phyloP scores from a whole-genome alignment of 1,284 basidiomycete genomes.

The Lentinula novae-zelandiae region DNA sequence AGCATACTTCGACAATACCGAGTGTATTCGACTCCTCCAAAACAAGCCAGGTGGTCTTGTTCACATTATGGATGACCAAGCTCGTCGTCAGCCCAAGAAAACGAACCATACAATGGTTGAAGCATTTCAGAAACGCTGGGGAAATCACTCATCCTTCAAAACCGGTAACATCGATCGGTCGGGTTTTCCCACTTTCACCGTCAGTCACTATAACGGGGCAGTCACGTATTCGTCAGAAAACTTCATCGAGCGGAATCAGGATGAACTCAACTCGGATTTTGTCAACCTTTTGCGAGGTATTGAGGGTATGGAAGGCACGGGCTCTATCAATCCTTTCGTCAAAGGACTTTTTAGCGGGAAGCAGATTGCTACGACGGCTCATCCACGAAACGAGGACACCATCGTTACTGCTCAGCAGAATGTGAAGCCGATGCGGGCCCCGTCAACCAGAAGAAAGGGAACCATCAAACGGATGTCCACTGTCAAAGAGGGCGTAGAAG shows the following conservation, averaged over 20 bases:
- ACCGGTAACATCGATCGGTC: slow-evolving; percentile 70
- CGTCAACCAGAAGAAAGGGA: slow-evolving; percentile 80
- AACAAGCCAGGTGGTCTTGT: slow-evolving; percentile 89
- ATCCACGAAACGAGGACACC: slow-evolving; percentile 90
- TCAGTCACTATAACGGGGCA: slow-evolving; percentile 89
- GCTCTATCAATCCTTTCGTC: slow-evolving; percentile 88
- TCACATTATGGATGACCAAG: slow-evolving; percentile 98
- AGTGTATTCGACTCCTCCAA: slow-evolving; percentile 85
- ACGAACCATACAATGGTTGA: slow-evolving; percentile 94
- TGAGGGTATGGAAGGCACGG: slow-evolving; percentile 57
- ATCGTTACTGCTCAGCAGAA: slow-evolving; percentile 93
- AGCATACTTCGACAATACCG: slow-evolving; percentile 89
- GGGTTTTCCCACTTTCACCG: slow-evolving; percentile 85
- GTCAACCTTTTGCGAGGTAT: slow-evolving; percentile 82
- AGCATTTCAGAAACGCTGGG: slow-evolving; percentile 92
- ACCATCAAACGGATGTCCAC: slow-evolving; percentile 62
- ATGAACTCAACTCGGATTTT: slow-evolving; percentile 90
- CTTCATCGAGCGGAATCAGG: slow-evolving; percentile 88
- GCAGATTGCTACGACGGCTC: slow-evolving; percentile 86
- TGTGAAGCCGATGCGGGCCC: slow-evolving; percentile 89
- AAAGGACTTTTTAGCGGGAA: slow-evolving; percentile 86
- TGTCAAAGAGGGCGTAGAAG: slow-evolving; percentile 48
- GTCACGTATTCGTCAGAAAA: slow-evolving; percentile 90
- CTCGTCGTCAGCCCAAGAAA: slow-evolving; percentile 83
- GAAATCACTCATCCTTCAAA: slow-evolving; percentile 90